Percentiles rank a stretch among this genome's conserved stretches.
Evolutionary conservation across 768 basidiomycete genomes (phyloP).

Genomic region (Boletus insuetus): DNA sequence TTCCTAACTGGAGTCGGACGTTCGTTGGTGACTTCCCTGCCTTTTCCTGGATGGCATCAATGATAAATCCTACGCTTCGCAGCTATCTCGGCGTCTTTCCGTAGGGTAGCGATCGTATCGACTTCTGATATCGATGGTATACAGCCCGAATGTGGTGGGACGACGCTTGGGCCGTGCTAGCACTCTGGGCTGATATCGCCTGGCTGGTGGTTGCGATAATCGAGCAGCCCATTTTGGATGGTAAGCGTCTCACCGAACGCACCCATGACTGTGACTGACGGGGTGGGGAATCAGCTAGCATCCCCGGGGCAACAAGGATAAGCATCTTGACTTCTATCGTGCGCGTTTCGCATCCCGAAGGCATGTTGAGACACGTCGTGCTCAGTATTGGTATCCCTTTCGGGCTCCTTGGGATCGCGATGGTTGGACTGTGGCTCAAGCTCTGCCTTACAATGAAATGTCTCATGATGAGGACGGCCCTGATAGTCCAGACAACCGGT

Average conservation of each 20-base stretch:
- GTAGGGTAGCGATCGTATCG: constrained; percentile 14
- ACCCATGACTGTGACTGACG: neutral
- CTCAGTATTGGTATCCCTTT: constrained; percentile 16
- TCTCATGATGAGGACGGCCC: neutral
- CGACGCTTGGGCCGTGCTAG: constrained; percentile 19
- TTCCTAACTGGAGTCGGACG: constrained; percentile 7
- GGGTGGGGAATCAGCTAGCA: neutral
- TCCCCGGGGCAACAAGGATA: constrained; percentile 25
- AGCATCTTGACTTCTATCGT: constrained; percentile 25
- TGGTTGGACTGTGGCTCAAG: constrained; percentile 7
- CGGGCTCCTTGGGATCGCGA: constrained; percentile 5
- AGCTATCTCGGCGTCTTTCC: constrained; percentile 17
- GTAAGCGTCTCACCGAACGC: neutral
- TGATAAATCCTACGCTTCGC: neutral
- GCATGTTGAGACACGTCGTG: constrained; percentile 1
- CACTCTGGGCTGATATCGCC: constrained; percentile 9
- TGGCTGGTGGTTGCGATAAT: constrained; percentile 1
- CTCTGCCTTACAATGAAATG: constrained; percentile 9
- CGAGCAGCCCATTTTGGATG: constrained; percentile 3
- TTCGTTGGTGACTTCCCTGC: constrained; percentile 7
- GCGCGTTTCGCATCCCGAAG: constrained; percentile 20
- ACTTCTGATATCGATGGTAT: constrained; percentile 18
- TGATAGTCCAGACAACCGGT: constrained; percentile 22
- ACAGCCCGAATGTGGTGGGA: constrained; percentile 25
- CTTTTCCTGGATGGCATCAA: neutral